Base-by-base conservation (phyloP, 176 grass and related monocot species). In the Aegilops longissima region DNA sequence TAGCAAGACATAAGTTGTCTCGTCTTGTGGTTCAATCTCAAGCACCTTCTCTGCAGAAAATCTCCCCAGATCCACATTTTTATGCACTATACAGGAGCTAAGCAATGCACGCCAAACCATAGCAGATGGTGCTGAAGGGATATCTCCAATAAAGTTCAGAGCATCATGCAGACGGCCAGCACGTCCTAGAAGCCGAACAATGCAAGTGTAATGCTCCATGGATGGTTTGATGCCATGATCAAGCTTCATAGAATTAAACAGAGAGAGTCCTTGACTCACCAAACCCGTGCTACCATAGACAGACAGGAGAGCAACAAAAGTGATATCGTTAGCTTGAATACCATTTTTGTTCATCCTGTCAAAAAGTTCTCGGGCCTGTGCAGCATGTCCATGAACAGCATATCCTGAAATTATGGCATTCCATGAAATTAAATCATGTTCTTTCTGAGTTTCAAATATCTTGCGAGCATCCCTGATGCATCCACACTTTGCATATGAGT, bases 401-500 rank as follows among this genome's bases (percentile, higher is more conserved):
- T 83, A 90, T 79, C 84, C 84, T 25, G 84, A 83, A 11, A 86
- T 90, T 45, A 90, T 86, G 73, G 84, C 54, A 86, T 90, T 90
- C 84, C 89, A 90, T 66, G 89, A 90, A 66, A 90, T 71, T 11
- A 83, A 45, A 72, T 86, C 84, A 13, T 56, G 63, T 79, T 83
- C 64, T 52, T 58, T 86, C 49, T 86, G 27, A 66, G 54, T 24
- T 83, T 71, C 13, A 78, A 90, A 96, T 75, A 91, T 85, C 62
- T 84, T 90, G 29, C 33, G 25, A 82, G 94, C 91, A 66, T 96
- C 91, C 63, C 45, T 81, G 58, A 96, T 92, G 70, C 61, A 93
- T 64, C 94, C 94, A 24, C 91, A 93, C 76, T 96, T 93, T 8
- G 91, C 91, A 89, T 96, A 96, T 68, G 94, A 81, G 80, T 96